phyloP scores from a whole-genome alignment of 1,284 basidiomycete species.

The Sphaerobolus stellatus region DNA sequence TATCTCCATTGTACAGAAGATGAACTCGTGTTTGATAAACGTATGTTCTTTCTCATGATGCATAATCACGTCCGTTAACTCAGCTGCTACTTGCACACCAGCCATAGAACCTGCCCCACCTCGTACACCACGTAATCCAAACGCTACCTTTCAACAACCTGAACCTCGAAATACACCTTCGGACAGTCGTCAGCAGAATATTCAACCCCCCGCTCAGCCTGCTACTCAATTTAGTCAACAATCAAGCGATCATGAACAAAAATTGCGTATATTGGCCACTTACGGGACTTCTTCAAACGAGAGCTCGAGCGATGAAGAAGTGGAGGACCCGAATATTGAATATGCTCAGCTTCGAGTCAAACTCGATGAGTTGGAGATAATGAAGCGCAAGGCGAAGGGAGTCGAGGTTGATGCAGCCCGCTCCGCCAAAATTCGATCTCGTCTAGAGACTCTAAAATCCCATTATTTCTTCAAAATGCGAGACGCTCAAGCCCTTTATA shows the following conservation, averaged over 20 bases:
- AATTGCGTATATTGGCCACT: slow-evolving; percentile 1
- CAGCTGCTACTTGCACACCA: no score
- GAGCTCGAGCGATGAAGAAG: slow-evolving; percentile 18
- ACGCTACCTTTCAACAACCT: slow-evolving; percentile 31
- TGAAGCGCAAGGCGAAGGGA: slow-evolving; percentile 36
- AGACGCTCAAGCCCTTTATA: slow-evolving; percentile 65
- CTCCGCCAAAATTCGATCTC: slow-evolving; percentile 43
- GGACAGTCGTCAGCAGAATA: slow-evolving; percentile 37
- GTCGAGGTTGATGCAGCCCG: slow-evolving; percentile 38
- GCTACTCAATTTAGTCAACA: no score
- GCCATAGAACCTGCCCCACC: slow-evolving; percentile 21
- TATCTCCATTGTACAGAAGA: slow-evolving; percentile 66
- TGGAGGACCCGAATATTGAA: slow-evolving; percentile 59
- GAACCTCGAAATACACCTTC: slow-evolving; percentile 20
- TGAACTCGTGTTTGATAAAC: slow-evolving; percentile 48
- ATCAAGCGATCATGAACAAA: slow-evolving; percentile 1
- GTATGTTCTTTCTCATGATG: slow-evolving; percentile 22
- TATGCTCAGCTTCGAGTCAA: slow-evolving; percentile 63
- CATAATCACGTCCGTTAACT: no score
- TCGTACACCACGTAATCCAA: slow-evolving; percentile 34
- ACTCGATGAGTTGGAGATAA: slow-evolving; percentile 41
- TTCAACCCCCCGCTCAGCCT: no score
- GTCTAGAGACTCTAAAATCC: slow-evolving; percentile 54
- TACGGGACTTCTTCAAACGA: slow-evolving; percentile 6
- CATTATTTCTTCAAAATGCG: slow-evolving; percentile 77